Conservation (phyloP, 2,329 filamentous ascomycete species). For the Hortaea sp. region DNA sequence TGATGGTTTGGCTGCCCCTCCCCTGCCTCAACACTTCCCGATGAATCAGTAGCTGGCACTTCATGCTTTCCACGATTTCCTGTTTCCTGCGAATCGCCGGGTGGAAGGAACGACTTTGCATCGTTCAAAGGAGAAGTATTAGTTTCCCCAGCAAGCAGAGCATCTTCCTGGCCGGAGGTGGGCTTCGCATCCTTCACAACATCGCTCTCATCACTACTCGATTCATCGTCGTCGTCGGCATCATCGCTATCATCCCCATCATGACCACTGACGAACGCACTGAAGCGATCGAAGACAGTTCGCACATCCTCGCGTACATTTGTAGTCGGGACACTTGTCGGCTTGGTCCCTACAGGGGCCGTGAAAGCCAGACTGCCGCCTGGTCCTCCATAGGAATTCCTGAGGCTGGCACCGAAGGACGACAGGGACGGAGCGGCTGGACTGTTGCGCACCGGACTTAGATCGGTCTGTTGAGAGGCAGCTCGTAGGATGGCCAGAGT, state of each 20-base stretch:
- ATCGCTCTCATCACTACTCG: background rate
- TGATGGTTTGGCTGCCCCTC: too few relatives aligned
- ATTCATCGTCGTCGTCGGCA: constrained; percentile 3
- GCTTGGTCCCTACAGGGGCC: background rate
- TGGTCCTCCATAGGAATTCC: background rate
- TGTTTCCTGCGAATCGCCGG: too few relatives aligned
- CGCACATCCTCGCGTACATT: background rate
- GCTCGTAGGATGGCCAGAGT: background rate
- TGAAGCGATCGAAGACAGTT: constrained; percentile 9
- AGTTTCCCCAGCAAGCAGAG: too few relatives aligned
- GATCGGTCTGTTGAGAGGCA: background rate
- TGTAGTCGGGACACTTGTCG: background rate
- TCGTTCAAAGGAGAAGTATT: too few relatives aligned
- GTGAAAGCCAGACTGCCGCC: background rate
- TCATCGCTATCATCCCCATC: constrained; percentile 6
- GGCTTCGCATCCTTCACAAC: background rate
- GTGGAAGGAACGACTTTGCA: too few relatives aligned
- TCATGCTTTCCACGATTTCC: too few relatives aligned
- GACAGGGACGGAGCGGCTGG: background rate
- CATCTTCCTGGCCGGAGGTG: too few relatives aligned
- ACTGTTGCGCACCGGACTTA: background rate
- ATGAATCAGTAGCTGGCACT: too few relatives aligned
- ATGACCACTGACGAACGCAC: constrained; percentile 6
- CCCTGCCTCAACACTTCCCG: too few relatives aligned
- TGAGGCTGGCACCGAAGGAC: background rate